Evolutionary conservation across 306 rosid genomes (phyloP).

Genomic region (Benincasa hispida): DNA sequence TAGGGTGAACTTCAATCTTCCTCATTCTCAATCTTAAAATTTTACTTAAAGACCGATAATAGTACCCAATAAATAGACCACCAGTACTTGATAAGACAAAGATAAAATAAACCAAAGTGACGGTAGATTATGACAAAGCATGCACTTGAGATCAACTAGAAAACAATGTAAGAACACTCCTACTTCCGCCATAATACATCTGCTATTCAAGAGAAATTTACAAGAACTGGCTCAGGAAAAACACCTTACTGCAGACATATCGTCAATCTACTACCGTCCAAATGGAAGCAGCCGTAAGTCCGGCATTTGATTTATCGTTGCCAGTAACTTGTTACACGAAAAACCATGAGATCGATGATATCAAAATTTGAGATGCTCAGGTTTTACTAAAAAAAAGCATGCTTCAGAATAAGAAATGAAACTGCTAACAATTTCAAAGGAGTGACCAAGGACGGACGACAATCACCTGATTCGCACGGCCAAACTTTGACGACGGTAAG

Average conservation of each 20-base stretch:
- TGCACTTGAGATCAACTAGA: neutral
- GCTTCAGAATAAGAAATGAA: neutral
- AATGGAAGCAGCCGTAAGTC: constrained; percentile 63
- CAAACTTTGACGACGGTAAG: too few species aligned
- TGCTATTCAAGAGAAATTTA: neutral
- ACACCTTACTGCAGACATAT: constrained; percentile 39
- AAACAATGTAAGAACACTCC: neutral
- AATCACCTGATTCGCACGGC: too few species aligned
- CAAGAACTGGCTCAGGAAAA: constrained; percentile 43
- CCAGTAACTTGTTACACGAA: constrained; percentile 23
- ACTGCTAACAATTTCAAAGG: neutral
- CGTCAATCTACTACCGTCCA: constrained; percentile 70
- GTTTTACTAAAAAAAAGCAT: neutral
- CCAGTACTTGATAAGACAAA: neutral
- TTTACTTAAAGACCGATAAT: too few species aligned
- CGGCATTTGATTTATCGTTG: constrained; percentile 84
- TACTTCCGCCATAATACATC: neutral
- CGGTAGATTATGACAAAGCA: neutral
- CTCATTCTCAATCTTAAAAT: too few species aligned
- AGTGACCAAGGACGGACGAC: too few species aligned
- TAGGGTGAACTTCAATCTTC: neutral
- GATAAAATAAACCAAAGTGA: neutral
- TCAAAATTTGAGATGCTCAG: neutral
- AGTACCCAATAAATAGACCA: too few species aligned
- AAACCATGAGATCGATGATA: neutral